Percentiles rank a stretch among this genome's conserved stretches.
These are phyloP conservation scores for Andrographis paniculata DNA, from an alignment of 305 asterid genomes.

Conservation along the genomic window DNA sequence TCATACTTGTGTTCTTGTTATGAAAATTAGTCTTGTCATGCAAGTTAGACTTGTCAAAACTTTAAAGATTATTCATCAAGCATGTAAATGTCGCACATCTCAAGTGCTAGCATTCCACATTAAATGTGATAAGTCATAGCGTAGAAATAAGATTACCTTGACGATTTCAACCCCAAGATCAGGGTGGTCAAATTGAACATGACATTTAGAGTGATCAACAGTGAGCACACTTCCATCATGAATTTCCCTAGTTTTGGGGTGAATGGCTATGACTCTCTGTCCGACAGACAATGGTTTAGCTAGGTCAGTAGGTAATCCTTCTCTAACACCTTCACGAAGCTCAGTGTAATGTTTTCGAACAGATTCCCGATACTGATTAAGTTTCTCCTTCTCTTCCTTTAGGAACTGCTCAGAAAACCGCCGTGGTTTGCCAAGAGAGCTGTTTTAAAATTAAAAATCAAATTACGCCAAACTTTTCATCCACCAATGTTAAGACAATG, in stretches of 20 bases:
- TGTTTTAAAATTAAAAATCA: constrained; percentile 27
- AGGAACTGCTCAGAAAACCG: constrained; percentile 88
- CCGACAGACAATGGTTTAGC: constrained; percentile 90
- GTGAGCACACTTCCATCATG: constrained; percentile 88
- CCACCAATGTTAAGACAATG: constrained; percentile 15
- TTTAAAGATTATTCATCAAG: too few species aligned
- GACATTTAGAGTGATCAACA: constrained; percentile 83
- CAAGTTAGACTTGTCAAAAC: too few species aligned
- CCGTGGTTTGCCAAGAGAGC: constrained; percentile 95
- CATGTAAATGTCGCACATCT: too few species aligned
- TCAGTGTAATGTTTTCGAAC: constrained; percentile 85
- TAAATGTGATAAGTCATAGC: too few species aligned
- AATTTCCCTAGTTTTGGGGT: constrained; percentile 87
- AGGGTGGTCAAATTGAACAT: constrained; percentile 85
- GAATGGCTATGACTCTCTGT: constrained; percentile 88
- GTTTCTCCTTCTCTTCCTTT: constrained; percentile 95
- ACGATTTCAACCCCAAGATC: constrained; percentile 94
- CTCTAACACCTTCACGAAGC: constrained; percentile 76
- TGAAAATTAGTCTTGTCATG: too few species aligned
- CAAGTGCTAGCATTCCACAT: background rate
- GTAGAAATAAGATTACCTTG: constrained; percentile 40
- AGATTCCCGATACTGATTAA: constrained; percentile 75
- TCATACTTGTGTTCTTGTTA: too few species aligned
- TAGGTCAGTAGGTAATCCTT: constrained; percentile 88
- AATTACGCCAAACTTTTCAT: constrained; percentile 8